Base-by-base conservation (phyloP, 148 eudicot genomes). In the Rhododendron kiyosumense region DNA sequence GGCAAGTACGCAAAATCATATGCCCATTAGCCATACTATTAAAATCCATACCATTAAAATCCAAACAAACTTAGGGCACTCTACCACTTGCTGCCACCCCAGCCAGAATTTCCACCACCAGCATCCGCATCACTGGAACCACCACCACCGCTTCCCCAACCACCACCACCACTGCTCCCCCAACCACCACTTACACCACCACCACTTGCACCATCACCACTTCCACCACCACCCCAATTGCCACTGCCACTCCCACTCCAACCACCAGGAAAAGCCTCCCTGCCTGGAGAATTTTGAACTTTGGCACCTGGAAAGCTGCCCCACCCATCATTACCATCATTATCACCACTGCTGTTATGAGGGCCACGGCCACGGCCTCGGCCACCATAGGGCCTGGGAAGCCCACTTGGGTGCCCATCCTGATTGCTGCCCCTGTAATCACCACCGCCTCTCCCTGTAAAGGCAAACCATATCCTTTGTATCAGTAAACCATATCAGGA, bases 231-330 rank as follows among this genome's bases (percentile, higher is more conserved):
- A 26, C 84, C 83, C 1, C 86, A 57, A 5, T 87, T 49, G 52
- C 82, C 86, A 32, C 88, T 43, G 12, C 85, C 84, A 32, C 88
- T 84, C 6, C 89, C 87, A 45, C 92, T 88, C 94, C 95, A 93
- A n/a, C 94, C 91, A 81, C 95, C 95, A 20, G 95, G 96, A 85
- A 95, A 94, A n/a, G 97, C 93, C 85, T 93, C 98, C 85, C 92
- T 89, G 46, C 94, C 95, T 2, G 98, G 98, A 63, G 98, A 94
- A 84, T 93, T 93, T 28, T 96, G 94, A 54, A 92, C 94, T 89
- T 94, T 93, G 36, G 95, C 95, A 67, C 98, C 98, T 12, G 98
- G 94, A 81, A 96, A 94, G 85, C 89, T 90, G 45, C 94, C 90
- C 94, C 93, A 93, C 54, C 90, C 89, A 74, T 89, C 93, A 43